A percentile compares a stretch with the other conserved stretches of the same genome.
phyloP scores from a whole-genome alignment of 2,329 filamentous ascomycete species.

The Pestalotiopsis sp. region DNA sequence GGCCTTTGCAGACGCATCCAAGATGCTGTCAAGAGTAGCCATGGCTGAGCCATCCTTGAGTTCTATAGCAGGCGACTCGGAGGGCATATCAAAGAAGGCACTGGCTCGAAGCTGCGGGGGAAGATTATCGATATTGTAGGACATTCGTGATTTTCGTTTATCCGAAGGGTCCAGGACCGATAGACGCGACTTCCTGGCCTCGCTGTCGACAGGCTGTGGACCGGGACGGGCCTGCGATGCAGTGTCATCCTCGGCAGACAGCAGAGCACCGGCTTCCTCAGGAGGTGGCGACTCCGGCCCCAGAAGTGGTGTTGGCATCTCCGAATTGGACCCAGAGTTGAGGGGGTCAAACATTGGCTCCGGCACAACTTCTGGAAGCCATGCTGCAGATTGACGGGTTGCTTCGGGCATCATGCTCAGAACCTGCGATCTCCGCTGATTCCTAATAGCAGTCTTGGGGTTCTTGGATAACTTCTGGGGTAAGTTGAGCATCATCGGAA shows the following conservation, averaged over 20 bases:
- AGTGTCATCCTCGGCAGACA: slow-evolving; percentile 17
- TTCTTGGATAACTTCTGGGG: slow-evolving; percentile 83
- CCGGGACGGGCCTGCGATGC: slow-evolving; percentile 14
- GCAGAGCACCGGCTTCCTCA: not conserved
- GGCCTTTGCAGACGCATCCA: slow-evolving; percentile 85
- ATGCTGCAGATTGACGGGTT: slow-evolving; percentile 34
- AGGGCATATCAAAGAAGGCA: slow-evolving; percentile 80
- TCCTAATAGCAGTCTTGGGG: slow-evolving; percentile 64
- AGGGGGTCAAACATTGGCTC: slow-evolving; percentile 33
- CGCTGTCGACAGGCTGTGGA: slow-evolving; percentile 14
- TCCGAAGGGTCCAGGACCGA: slow-evolving; percentile 30
- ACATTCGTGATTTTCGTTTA: slow-evolving; percentile 41
- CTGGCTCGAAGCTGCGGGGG: slow-evolving; percentile 89
- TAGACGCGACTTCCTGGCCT: slow-evolving; percentile 36
- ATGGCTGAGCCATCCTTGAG: slow-evolving; percentile 81
- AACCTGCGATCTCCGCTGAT: slow-evolving; percentile 74
- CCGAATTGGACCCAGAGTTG: slow-evolving; percentile 27
- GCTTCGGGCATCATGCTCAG: slow-evolving; percentile 62
- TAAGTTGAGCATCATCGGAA: slow-evolving; percentile 90
- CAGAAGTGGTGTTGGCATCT: slow-evolving; percentile 15
- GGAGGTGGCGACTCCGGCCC: not conserved
- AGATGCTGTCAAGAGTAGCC: slow-evolving; percentile 85
- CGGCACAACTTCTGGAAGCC: slow-evolving; percentile 32
- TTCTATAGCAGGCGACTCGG: slow-evolving; percentile 52
- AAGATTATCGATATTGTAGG: slow-evolving; percentile 52